A percentile compares a stretch with the other conserved stretches of the same genome.
phyloP scores from a whole-genome alignment of 495 filamentous ascomycete genomes.

The Penicillium bovifimosum region DNA sequence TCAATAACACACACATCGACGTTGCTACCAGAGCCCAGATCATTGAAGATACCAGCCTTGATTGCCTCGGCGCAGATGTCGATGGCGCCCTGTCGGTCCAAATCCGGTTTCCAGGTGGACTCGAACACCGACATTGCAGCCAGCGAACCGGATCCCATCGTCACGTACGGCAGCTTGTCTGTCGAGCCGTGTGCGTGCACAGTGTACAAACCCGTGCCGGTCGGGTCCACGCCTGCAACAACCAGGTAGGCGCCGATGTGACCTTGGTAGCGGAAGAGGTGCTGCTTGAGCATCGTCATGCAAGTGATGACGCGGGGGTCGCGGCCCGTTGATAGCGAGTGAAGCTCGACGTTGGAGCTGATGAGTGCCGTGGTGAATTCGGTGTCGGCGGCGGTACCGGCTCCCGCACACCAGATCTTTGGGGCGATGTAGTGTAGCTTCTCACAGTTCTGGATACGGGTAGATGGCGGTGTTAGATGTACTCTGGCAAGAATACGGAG shows the following conservation, averaged over 20 bases:
- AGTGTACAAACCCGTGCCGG: constrained; percentile 92
- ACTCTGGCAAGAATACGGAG: neutral
- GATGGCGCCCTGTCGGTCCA: constrained; percentile 78
- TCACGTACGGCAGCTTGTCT: constrained; percentile 98
- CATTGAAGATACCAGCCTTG: constrained; percentile 97
- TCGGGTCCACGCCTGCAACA: constrained; percentile 95
- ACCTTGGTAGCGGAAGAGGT: constrained; percentile 96
- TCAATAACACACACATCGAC: constrained; percentile 97
- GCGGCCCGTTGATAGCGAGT: constrained; percentile 89
- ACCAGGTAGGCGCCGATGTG: constrained; percentile 98
- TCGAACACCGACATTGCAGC: constrained; percentile 99
- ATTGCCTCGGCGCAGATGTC: constrained; percentile 82
- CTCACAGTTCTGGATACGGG: constrained; percentile 77
- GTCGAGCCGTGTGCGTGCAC: constrained; percentile 98
- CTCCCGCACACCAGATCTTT: constrained; percentile 99
- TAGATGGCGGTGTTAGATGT: neutral
- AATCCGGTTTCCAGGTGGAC: constrained; percentile 80
- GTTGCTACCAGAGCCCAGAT: constrained; percentile 93
- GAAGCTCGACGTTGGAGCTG: constrained; percentile 96
- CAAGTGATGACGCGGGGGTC: constrained; percentile 96
- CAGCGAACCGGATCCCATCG: constrained; percentile 93
- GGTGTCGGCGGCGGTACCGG: constrained; percentile 96
- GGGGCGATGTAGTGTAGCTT: constrained; percentile 99
- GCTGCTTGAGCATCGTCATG: constrained; percentile 99
- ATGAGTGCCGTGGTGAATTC: constrained; percentile 99